phyloP scores from a whole-genome alignment of 495 filamentous ascomycete genomes.

The Aspergillus carlsbadensis region DNA sequence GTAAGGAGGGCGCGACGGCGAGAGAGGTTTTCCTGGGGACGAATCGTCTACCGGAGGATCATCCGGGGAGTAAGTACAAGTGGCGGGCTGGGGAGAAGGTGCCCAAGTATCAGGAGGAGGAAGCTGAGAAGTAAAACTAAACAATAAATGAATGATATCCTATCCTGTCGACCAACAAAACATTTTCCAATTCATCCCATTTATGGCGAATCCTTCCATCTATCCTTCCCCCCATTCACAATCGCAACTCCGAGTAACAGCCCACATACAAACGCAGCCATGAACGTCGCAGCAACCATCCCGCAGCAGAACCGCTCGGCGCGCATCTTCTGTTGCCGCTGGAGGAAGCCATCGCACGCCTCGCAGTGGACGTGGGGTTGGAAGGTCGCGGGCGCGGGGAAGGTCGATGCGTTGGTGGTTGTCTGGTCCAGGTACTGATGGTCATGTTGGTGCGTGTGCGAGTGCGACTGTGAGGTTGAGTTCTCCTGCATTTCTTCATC shows the following conservation, averaged over 20 bases:
- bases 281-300: constrained; percentile 1
- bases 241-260: constrained; percentile 1
- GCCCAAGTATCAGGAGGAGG: constrained; percentile 3
- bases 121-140: neutral
- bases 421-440: neutral
- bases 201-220: neutral
- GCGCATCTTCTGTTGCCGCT: neutral
- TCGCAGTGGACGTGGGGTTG: constrained; percentile 12
- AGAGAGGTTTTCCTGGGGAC: constrained; percentile 41
- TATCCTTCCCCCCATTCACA: neutral
- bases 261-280: constrained; percentile 1
- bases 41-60: constrained; percentile 5
- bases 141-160: too few relatives aligned
- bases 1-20: constrained; percentile 35
- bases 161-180: too few relatives aligned
- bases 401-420: neutral
- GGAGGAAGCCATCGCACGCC: constrained; percentile 2
- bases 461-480: too few relatives aligned
- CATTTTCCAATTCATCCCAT: neutral
- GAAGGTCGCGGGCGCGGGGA: neutral
- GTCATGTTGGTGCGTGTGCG: neutral
- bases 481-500: neutral
- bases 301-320: neutral
- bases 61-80: constrained; percentile 13
- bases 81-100: constrained; percentile 9